A percentile compares a stretch with the other conserved stretches of the same genome.
phyloP scores from a whole-genome alignment of 495 filamentous ascomycete genomes.

The Entonaema liquescens region DNA sequence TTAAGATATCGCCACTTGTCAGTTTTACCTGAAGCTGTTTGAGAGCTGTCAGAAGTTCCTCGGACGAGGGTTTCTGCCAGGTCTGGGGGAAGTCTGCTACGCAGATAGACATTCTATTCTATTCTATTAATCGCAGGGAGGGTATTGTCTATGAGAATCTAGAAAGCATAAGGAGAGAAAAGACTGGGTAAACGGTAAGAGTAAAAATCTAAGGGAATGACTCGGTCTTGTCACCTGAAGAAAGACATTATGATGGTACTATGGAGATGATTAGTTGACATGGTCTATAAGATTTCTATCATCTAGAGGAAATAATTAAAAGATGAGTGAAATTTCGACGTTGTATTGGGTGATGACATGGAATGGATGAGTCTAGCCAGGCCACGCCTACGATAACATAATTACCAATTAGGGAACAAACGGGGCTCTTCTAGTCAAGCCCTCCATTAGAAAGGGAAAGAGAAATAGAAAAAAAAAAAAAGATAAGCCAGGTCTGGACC shows the following conservation, averaged over 20 bases:
- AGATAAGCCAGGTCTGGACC: conserved; percentile 18
- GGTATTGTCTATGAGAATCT: background rate
- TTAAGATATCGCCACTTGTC: background rate
- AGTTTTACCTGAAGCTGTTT: conserved; percentile 47
- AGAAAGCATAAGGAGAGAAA: background rate
- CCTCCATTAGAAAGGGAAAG: background rate
- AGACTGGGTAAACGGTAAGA: background rate
- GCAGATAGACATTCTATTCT: conserved; percentile 36
- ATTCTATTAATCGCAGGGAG: background rate
- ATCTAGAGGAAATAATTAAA: background rate
- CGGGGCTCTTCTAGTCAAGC: background rate
- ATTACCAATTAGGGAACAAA: background rate
- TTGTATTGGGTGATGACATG: background rate
- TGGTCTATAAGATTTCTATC: background rate
- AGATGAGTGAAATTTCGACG: background rate
- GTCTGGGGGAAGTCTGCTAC: conserved; percentile 51
- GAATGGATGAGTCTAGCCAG: background rate
- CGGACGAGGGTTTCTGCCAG: conserved; percentile 56
- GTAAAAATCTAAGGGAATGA: background rate
- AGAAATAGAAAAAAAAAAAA: background rate
- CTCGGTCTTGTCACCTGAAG: conserved; percentile 27
- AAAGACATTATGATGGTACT: conserved; percentile 26
- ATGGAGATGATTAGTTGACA: conserved; percentile 12
- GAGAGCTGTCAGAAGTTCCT: conserved; percentile 50
- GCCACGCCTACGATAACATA: conserved; percentile 11